phyloP scores from a whole-genome alignment of 75 land plant genomes.

The Sequoia sempervirens region DNA sequence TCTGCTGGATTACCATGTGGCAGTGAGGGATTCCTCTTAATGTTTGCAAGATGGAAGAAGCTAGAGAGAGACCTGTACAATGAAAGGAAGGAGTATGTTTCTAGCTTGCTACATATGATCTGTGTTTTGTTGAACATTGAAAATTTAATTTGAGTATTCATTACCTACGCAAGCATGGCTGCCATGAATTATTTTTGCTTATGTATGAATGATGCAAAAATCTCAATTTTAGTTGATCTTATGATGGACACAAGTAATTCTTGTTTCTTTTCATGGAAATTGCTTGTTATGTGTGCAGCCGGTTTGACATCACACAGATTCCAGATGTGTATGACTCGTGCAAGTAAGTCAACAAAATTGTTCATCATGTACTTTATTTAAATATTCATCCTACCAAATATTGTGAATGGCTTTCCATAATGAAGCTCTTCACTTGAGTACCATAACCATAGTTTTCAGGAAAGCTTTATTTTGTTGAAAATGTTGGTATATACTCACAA shows the following conservation, averaged over 20 bases:
- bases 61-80: constrained; percentile 96
- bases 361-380: neutral
- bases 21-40: constrained; percentile 96
- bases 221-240: constrained; percentile 8
- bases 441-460: neutral
- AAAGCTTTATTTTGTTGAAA: too few species aligned
- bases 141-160: neutral
- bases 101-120: neutral
- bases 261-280: neutral
- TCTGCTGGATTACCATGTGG: constrained; percentile 99
- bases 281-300: constrained; percentile 54
- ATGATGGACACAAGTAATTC: neutral
- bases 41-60: constrained; percentile 99
- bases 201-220: neutral
- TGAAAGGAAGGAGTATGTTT: constrained; percentile 85
- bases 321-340: constrained; percentile 98
- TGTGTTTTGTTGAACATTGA: neutral
- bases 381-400: neutral
- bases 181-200: neutral
- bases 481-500: too few species aligned
- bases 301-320: constrained; percentile 94
- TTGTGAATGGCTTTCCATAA: neutral
- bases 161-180: neutral
- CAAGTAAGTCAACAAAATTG: constrained; percentile 61
- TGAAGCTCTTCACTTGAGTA: neutral